Evolutionary conservation across 2,329 filamentous ascomycete genomes (phyloP).

Genomic region (Penicillium glabrum): DNA sequence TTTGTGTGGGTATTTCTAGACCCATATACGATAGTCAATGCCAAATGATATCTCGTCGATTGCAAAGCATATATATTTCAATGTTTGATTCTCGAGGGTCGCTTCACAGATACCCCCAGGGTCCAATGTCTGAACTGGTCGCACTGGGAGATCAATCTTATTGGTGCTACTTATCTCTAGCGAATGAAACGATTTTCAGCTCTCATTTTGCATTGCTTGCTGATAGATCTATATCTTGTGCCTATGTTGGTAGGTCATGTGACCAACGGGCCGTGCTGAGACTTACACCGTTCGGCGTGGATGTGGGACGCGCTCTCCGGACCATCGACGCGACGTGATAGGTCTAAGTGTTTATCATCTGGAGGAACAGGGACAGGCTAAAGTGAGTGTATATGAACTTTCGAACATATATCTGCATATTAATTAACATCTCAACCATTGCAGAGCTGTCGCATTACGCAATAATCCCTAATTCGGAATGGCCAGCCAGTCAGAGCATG

Average conservation of each 20-base stretch:
- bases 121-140: too few relatives aligned
- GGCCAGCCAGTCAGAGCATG: background rate
- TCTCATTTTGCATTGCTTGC: background rate
- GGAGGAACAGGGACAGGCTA: background rate
- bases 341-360: background rate
- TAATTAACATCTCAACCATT: background rate
- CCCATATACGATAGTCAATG: too few relatives aligned
- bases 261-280: background rate
- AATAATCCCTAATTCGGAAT: background rate
- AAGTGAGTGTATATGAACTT: background rate
- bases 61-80: too few relatives aligned
- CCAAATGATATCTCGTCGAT: too few relatives aligned
- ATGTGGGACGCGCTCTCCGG: background rate
- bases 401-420: background rate
- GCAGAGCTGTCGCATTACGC: background rate
- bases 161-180: too few relatives aligned
- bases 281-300: background rate
- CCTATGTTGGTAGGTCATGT: background rate
- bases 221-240: background rate
- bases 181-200: too few relatives aligned
- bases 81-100: too few relatives aligned
- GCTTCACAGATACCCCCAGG: too few relatives aligned
- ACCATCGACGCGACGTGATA: background rate
- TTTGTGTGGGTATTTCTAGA: too few relatives aligned
- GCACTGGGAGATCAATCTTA: too few relatives aligned